Evolutionary conservation across 176 grass and related monocot species (phyloP), one percentile per base, ranked within the genome.

Genomic region (Carex parvula): DNA sequence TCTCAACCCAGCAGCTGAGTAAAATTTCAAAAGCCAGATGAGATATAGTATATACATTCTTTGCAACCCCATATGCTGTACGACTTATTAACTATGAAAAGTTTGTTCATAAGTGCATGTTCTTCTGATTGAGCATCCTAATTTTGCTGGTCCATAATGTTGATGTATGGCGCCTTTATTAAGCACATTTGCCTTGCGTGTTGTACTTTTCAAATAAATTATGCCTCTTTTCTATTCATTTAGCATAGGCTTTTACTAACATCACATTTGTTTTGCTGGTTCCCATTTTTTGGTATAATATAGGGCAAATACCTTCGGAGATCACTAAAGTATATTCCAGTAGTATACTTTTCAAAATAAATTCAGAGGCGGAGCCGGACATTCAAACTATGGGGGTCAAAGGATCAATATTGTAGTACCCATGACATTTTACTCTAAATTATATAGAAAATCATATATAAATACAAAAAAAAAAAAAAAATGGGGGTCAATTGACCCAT

Each of bases 1-100:
- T 18, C 95, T 85, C 84, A 94, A 79, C 39, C 95, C 88, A 86
- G 91, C 89, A 94, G 84, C 91, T 94, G 75, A 56, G 2, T 14
- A 26, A 57, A 17, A 18, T 77, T 10, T 11, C 14, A 26, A 56
- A 78, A 78, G 14, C 52, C 5, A 56, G 9, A 70, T 70, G 17
- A 71, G n/a, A 12, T 71, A 64, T 26, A 42, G 17, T 20, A 70
- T 42, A 41, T 1, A 42, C 1, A 32, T 70, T 39, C 41, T 69
- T 70, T 39, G n/a, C 6, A n/a, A 70, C 17, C 7, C 6, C 3
- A 29, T 50, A 56, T 16, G 6, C 26, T 29, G 20, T 17, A 18
- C 24, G 16, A 16, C 56, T 77, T 55, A 8, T 52, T n/a, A 6
- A 50, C 22, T 21, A 54, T 55, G 21, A 9, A 15, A 74, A 50